Evolutionary conservation across 345 rosid genomes (phyloP), one percentile per base, ranked within the genome.

Genomic region (Ceriops zippeliana): DNA sequence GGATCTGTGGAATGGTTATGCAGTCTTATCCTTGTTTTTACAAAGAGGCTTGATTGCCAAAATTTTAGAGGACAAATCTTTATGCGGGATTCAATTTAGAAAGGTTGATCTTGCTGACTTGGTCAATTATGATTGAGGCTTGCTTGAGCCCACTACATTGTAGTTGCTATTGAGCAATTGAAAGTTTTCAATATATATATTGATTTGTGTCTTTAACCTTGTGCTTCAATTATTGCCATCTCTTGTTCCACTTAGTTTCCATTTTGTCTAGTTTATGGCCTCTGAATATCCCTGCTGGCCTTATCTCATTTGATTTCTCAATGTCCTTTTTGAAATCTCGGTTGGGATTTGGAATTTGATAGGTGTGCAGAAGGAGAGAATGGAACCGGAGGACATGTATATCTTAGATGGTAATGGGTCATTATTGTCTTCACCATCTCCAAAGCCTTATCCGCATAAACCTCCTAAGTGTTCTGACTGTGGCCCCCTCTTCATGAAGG

Each of bases 291-390:
- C 52, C 6, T 68, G 15, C 16, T 60, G 4, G 60, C 15, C n/a
- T 28, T 35, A 0, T 24, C 1, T 8, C 19, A 4, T 32, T 56
- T 63, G 69, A 22, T 46, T 51, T 46, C 21, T 60, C 38, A 31
- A 17, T 27, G 52, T n/a, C 30, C 31, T 28, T 54, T 22, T 1
- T 16, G 22, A 21, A 21, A 56, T 22, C 60, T 51, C 22, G 61
- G 34, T 51, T 62, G 30, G 64, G 70, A 52, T 61, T 65, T 79
- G 75, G 59, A 56, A n/a, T 65, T 58, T 75, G 35, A 2, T 71
- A 93, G 97, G 98, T 61, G 99, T 95, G 67, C 99, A 95, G 83
- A 95, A 95, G 87, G 99, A 95, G 89, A 88, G 97, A 85, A 90
- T 91, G 97, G 86, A 84, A 66, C 86, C 96, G 1, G 96, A 91